Conservation (phyloP, 108 stramenopile species). For the Conticribra guillardii region DNA sequence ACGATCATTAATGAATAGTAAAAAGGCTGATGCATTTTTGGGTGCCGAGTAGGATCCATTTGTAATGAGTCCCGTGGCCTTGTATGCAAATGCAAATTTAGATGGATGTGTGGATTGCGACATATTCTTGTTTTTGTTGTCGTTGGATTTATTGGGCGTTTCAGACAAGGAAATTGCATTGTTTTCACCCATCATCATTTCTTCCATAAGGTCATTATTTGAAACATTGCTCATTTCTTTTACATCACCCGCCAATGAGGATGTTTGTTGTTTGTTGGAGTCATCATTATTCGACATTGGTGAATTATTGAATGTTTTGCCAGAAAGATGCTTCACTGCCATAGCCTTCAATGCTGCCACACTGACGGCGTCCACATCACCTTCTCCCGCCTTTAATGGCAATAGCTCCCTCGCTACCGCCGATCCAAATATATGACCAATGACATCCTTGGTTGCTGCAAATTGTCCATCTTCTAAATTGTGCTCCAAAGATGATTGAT, state of each 20-base stretch:
- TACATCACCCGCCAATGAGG: neutral
- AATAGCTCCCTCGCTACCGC: constrained; percentile 62
- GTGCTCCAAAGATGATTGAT: neutral
- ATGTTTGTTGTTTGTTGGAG: neutral
- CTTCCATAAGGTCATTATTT: constrained; percentile 21
- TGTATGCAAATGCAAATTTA: constrained; percentile 56
- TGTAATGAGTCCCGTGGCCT: constrained; percentile 65
- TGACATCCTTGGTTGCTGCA: constrained; percentile 71
- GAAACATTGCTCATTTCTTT: constrained; percentile 1
- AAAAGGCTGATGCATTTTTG: constrained; percentile 64
- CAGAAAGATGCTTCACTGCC: neutral
- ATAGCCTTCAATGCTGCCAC: constrained; percentile 34
- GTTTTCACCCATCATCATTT: constrained; percentile 41
- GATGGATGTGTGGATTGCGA: constrained; percentile 5
- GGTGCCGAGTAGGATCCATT: constrained; percentile 70
- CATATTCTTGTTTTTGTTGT: constrained; percentile 1
- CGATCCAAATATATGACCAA: constrained; percentile 79
- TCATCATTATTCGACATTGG: neutral
- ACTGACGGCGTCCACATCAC: constrained; percentile 47
- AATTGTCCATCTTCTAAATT: constrained; percentile 18
- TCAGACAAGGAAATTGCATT: constrained; percentile 7
- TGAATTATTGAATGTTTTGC: neutral
- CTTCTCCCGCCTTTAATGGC: constrained; percentile 30
- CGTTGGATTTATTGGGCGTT: neutral
- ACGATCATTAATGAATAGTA: constrained; percentile 96